Evolutionary conservation across 78 protist species (phyloP).

Genomic region (Dictyostelium intermedium): DNA sequence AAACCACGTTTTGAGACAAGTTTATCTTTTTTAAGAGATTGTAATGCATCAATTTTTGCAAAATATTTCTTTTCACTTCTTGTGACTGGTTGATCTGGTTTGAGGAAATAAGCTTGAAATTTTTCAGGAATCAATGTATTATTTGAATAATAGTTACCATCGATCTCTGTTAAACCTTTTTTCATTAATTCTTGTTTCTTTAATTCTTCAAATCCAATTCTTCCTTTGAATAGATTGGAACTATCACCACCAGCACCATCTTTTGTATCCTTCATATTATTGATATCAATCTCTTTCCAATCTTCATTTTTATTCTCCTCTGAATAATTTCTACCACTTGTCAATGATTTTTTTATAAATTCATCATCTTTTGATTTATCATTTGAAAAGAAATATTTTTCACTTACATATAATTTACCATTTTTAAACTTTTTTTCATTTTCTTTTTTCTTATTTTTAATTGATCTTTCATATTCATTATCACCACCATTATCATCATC

Average conservation of each 20-base stretch:
- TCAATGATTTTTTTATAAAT: constrained; percentile 15
- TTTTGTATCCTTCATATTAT: not conserved
- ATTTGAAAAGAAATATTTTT: not conserved
- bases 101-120: constrained; percentile 6
- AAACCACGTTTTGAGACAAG: not conserved
- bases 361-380: constrained; percentile 9
- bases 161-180: constrained; percentile 31
- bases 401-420: not conserved
- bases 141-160: constrained; percentile 45
- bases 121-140: not conserved
- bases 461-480: not conserved
- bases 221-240: not conserved
- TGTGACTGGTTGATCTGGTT: not conserved
- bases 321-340: not conserved
- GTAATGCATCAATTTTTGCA: not conserved
- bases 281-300: constrained; percentile 21
- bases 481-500: not conserved
- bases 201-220: not conserved
- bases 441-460: not conserved
- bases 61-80: constrained; percentile 19
- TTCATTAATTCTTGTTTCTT: constrained; percentile 2
- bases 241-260: too few relatives aligned
- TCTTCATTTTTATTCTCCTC: constrained; percentile 7
- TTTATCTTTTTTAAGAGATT: not conserved
- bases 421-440: not conserved